A percentile compares a stretch with the other conserved stretches of the same genome.
Conservation (phyloP, 805 yeast species). For the Metschnikowia borealis region DNA sequence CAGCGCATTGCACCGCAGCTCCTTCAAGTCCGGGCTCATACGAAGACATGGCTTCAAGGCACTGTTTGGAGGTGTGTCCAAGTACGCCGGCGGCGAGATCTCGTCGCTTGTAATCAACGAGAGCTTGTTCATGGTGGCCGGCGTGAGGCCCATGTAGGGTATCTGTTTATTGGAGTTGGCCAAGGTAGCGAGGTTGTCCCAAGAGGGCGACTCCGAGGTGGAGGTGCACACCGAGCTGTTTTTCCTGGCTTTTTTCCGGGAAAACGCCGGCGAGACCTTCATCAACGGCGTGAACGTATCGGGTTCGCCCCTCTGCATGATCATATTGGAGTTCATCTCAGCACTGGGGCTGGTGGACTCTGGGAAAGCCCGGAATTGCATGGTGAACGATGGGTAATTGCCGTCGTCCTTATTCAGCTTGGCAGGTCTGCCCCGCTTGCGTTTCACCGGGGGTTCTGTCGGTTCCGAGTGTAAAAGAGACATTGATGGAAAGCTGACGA, state of each 20-base stretch:
- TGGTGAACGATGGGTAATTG: constrained; percentile 33
- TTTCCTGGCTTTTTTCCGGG: constrained; percentile 9
- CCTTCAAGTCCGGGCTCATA: constrained; percentile 3
- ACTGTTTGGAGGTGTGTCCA: constrained; percentile 21
- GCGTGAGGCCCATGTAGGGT: not conserved
- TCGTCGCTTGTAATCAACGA: constrained; percentile 27
- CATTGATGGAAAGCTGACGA: not conserved
- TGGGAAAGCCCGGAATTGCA: constrained; percentile 38
- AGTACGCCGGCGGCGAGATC: constrained; percentile 1
- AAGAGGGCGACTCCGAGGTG: constrained; percentile 3
- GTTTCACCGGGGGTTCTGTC: constrained; percentile 24
- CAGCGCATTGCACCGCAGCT: not conserved
- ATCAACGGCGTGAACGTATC: constrained; percentile 42
- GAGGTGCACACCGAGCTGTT: not conserved
- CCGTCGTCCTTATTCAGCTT: constrained; percentile 36
- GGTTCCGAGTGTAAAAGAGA: not conserved
- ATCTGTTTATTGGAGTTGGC: not conserved
- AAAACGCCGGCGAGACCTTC: constrained; percentile 34
- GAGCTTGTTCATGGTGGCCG: constrained; percentile 31
- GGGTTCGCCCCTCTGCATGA: constrained; percentile 39
- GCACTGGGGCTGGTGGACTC: constrained; percentile 35
- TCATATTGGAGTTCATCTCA: constrained; percentile 36
- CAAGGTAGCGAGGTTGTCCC: constrained; percentile 1
- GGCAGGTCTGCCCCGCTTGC: constrained; percentile 46
- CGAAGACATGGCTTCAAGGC: constrained; percentile 8